A percentile compares a stretch with the other conserved stretches of the same genome.
Conservation (phyloP, 768 basidiomycete genomes). For the Neoboletus subvelutipes region DNA sequence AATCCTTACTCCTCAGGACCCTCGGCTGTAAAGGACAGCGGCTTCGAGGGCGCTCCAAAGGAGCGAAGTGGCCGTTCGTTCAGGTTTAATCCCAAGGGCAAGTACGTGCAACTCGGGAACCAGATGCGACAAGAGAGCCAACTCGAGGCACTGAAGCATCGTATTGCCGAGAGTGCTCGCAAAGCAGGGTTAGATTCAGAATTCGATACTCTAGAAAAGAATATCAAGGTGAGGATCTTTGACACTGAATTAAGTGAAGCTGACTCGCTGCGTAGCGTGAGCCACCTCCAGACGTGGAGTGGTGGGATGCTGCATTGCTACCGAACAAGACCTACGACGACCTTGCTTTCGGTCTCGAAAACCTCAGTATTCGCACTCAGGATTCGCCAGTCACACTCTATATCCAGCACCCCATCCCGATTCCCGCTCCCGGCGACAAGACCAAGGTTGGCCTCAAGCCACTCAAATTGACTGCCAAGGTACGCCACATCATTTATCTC, state of each 20-base stretch:
- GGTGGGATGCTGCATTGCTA: conserved; percentile 94
- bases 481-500: background rate
- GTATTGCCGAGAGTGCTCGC: conserved; percentile 88
- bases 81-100: conserved; percentile 90
- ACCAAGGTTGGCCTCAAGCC: conserved; percentile 76
- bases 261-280: conserved; percentile 52
- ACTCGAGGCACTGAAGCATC: conserved; percentile 87
- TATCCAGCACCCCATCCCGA: conserved; percentile 96
- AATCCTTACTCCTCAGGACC: conserved; percentile 77
- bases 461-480: conserved; percentile 92
- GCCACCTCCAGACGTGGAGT: conserved; percentile 88
- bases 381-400: conserved; percentile 85
- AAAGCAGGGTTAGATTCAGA: conserved; percentile 96
- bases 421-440: conserved; percentile 88
- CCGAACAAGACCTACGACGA: conserved; percentile 82
- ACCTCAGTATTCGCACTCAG: conserved; percentile 60
- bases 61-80: conserved; percentile 71
- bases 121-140: conserved; percentile 73
- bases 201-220: conserved; percentile 86
- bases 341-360: conserved; percentile 52
- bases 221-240: conserved; percentile 63
- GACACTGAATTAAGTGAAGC: background rate
- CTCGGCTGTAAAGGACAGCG: conserved; percentile 51
- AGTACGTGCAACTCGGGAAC: conserved; percentile 75
- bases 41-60: conserved; percentile 71